Evolutionary conservation across 2,329 filamentous ascomycete genomes (phyloP).

Genomic region (Ophiostoma pallidulum): DNA sequence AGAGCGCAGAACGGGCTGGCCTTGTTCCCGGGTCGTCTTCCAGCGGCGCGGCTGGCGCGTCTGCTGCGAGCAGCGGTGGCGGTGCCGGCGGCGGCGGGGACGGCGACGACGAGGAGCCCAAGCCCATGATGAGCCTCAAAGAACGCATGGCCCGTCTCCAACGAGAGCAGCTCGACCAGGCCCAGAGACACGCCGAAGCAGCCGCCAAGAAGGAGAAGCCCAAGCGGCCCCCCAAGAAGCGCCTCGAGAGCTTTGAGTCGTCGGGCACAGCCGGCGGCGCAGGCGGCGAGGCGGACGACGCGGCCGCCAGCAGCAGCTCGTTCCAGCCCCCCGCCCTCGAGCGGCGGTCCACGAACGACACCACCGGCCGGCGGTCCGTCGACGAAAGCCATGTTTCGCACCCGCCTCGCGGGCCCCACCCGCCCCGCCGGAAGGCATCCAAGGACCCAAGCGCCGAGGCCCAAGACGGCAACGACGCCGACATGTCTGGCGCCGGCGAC

Average conservation of each 20-base stretch:
- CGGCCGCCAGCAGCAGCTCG: constrained; percentile 16
- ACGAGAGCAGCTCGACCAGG: constrained; percentile 86
- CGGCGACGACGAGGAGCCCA: constrained; percentile 65
- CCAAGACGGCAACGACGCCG: constrained; percentile 54
- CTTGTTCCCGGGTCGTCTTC: constrained; percentile 37
- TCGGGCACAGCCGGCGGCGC: neutral
- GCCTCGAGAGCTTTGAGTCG: constrained; percentile 38
- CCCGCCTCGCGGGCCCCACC: constrained; percentile 29
- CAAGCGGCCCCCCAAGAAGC: constrained; percentile 66
- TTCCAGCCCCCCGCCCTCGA: constrained; percentile 31
- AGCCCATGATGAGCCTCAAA: constrained; percentile 85
- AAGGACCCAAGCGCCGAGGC: constrained; percentile 34
- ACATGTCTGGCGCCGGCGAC: constrained; percentile 55
- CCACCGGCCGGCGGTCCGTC: constrained; percentile 38
- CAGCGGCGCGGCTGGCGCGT: constrained; percentile 24
- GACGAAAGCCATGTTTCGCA: constrained; percentile 34
- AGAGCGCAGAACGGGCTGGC: constrained; percentile 60
- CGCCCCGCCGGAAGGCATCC: constrained; percentile 44
- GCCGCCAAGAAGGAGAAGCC: constrained; percentile 78
- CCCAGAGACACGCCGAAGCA: constrained; percentile 69
- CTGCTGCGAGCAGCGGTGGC: neutral
- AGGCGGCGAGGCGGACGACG: constrained; percentile 23
- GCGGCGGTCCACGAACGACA: constrained; percentile 39
- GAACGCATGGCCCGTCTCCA: constrained; percentile 91
- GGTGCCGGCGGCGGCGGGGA: constrained; percentile 19